phyloP scores from a whole-genome alignment of 2,329 filamentous ascomycete genomes.

The Hymenoscyphus infarciens region DNA sequence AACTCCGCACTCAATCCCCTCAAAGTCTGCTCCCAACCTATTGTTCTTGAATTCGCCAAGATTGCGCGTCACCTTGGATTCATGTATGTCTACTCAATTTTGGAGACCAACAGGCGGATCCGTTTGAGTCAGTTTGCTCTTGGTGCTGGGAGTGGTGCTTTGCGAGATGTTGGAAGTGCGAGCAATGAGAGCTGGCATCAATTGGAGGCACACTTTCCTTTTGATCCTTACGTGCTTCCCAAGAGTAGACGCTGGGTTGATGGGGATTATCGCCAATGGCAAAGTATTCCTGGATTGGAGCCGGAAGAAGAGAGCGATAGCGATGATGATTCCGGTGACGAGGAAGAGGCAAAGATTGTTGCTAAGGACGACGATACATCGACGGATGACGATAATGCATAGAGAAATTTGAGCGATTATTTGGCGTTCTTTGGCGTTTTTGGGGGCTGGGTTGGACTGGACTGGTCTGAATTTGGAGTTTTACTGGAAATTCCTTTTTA shows the following conservation, averaged over 20 bases:
- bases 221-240: conserved; percentile 92
- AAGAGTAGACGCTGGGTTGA: conserved; percentile 85
- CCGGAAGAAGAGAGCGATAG: conserved; percentile 54
- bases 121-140: conserved; percentile 69
- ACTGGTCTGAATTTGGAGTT: conserved; percentile 6
- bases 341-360: conserved; percentile 27
- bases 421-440: not conserved
- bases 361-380: conserved; percentile 27
- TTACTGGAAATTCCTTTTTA: not conserved
- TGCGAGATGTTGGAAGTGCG: conserved; percentile 46
- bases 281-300: conserved; percentile 66
- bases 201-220: conserved; percentile 93
- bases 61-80: conserved; percentile 82
- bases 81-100: conserved; percentile 81
- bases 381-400: conserved; percentile 29
- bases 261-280: conserved; percentile 78
- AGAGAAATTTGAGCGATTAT: conserved; percentile 7
- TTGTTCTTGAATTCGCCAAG: conserved; percentile 87
- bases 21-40: conserved; percentile 86
- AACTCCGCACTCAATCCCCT: conserved; percentile 89
- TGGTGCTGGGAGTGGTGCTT: conserved; percentile 45
- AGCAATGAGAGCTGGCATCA: conserved; percentile 72
- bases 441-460: not conserved
- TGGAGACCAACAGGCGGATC: conserved; percentile 90
- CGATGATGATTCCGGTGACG: conserved; percentile 40